Conservation (phyloP, 257 asterid species). For the Pogostemon cablin region DNA sequence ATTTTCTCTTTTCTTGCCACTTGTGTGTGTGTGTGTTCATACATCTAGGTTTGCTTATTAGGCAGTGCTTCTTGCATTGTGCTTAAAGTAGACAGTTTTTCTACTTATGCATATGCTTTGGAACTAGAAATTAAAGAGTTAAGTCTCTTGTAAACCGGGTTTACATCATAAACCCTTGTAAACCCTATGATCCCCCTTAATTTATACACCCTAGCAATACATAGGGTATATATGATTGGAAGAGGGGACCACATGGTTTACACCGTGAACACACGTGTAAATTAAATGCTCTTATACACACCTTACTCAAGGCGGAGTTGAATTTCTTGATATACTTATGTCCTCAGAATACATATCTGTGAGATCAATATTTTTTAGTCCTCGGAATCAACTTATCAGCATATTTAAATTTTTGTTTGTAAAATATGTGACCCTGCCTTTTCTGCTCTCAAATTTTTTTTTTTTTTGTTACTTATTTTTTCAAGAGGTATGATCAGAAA, state of each 20-base stretch:
- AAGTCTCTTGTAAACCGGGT: no score
- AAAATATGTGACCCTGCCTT: background rate
- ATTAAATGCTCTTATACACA: background rate
- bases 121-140: no score
- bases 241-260: no score
- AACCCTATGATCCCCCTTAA: no score
- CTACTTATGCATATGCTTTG: no score
- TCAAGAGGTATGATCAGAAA: background rate
- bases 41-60: no score
- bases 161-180: no score
- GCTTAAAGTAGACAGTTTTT: no score
- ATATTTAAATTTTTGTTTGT: background rate
- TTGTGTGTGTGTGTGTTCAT: background rate
- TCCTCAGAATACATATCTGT: background rate
- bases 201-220: no score
- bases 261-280: background rate
- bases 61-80: no score
- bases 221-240: no score
- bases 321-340: slow-evolving; percentile 6
- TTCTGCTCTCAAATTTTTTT: slow-evolving; percentile 11
- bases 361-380: background rate
- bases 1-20: background rate
- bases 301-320: slow-evolving; percentile 4
- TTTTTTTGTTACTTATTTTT: slow-evolving; percentile 5
- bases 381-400: background rate